Base-by-base conservation (phyloP, 805 yeast species). In the Clavispora phyllophila region DNA sequence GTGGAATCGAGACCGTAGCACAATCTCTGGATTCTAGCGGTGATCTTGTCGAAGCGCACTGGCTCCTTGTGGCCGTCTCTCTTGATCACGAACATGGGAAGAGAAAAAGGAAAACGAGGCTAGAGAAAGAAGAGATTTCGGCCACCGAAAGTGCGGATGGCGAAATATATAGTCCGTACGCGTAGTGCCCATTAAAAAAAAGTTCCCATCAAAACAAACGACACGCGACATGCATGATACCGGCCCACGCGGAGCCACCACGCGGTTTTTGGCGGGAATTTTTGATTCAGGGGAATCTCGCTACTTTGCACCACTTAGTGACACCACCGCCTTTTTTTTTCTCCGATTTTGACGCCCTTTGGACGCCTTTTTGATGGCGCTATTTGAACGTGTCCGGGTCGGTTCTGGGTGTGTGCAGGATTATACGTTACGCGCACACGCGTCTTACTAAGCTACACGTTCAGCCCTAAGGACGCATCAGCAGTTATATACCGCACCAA, bases 41-140 rank as follows among this genome's bases (percentile, higher is more conserved):
- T 91, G 75, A 93, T 91, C 68, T 91, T 90, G 67, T 90, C 97
- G 66, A 90, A 90, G 63, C 90, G 85, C 46, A 90, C 96, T 31
- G 91, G 93, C 71, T 89, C 97, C 66, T 83, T 81, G 65, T 84
- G 91, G 54, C 97, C 97, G 71, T 88, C 95, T 79, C 96, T 83
- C 65, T 88, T 88, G 61, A 73, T 76, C 56, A 89, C 96, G 66
- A 79, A 87, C 95, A 88, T 87, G 37, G 41, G 52, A 29, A 17
- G 17, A 20, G 19, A 13, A 33, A 15, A 35, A 35, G 28, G 32
- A 12, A 29, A 28, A 13, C 32, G 34, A 10, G 13, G 8, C 27
- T 34, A 38, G 17, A 17, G 27, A 32, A 39, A 41, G 7, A 24
- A 18, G 15, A n/a, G 20, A 8, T 14, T n/a, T 12, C 12, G 9